A percentile compares a stretch with the other conserved stretches of the same genome.
Evolutionary conservation across 805 yeast species (phyloP).

Genomic region (Yarrowia sp.): DNA sequence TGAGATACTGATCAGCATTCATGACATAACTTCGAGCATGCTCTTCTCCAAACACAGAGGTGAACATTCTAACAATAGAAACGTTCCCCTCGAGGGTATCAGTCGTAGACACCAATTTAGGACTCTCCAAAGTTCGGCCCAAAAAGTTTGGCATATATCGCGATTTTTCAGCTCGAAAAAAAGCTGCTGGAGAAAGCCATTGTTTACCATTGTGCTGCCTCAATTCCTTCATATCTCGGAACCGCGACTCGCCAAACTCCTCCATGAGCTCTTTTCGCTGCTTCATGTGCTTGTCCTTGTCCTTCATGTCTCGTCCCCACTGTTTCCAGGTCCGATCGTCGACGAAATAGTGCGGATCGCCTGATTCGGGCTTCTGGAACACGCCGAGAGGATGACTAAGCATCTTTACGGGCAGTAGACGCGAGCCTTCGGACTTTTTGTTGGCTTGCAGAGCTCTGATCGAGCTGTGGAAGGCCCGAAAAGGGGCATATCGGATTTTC

Average conservation of each 20-base stretch:
- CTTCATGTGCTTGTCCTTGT: slow-evolving; percentile 48
- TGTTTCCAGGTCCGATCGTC: slow-evolving; percentile 43
- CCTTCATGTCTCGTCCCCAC: slow-evolving; percentile 48
- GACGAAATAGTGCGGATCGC: slow-evolving; percentile 24
- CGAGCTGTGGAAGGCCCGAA: neutral
- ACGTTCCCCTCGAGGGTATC: slow-evolving; percentile 51
- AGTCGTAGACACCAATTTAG: slow-evolving; percentile 37
- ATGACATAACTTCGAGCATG: slow-evolving; percentile 62
- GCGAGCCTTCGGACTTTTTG: slow-evolving; percentile 24
- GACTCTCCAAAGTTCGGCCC: slow-evolving; percentile 50
- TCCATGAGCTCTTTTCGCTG: slow-evolving; percentile 55
- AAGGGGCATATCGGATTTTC: neutral
- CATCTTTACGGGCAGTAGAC: slow-evolving; percentile 14
- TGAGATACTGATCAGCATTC: slow-evolving; percentile 44
- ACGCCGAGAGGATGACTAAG: slow-evolving; percentile 18
- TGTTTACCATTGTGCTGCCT: slow-evolving; percentile 80
- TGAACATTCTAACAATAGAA: slow-evolving; percentile 62
- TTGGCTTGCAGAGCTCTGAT: slow-evolving; percentile 4
- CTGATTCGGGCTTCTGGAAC: slow-evolving; percentile 14
- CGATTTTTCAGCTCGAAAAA: slow-evolving; percentile 69
- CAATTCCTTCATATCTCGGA: slow-evolving; percentile 61
- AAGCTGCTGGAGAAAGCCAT: slow-evolving; percentile 77
- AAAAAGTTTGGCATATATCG: slow-evolving; percentile 77
- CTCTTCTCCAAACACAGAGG: slow-evolving; percentile 68
- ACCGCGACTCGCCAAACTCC: slow-evolving; percentile 66